phyloP scores from a whole-genome alignment of 164 flowering plant genomes.

The Sextonia rubra region DNA sequence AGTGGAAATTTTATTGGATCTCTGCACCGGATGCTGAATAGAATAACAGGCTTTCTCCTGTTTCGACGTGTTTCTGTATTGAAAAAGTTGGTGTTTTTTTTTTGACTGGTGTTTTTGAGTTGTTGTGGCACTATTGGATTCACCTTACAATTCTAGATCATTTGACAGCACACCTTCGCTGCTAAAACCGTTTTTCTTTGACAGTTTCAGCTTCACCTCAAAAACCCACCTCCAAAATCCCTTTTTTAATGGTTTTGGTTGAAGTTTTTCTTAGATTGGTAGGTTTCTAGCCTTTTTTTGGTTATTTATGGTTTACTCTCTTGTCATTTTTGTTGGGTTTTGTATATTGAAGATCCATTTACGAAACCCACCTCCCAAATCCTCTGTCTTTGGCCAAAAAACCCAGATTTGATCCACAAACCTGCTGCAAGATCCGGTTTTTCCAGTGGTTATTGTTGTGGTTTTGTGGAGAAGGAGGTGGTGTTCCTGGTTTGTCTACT shows the following conservation, averaged over 20 bases:
- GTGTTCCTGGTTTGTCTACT: not conserved
- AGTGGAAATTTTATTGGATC: too few species aligned
- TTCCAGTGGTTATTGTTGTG: not conserved
- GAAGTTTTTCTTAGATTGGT: not conserved
- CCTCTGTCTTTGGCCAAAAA: not conserved
- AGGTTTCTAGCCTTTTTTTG: not conserved
- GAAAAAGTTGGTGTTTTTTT: not conserved
- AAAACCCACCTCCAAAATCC: conserved; percentile 4
- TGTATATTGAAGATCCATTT: not conserved
- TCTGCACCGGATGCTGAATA: too few species aligned
- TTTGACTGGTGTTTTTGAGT: not conserved
- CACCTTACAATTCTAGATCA: too few species aligned
- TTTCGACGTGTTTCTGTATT: not conserved
- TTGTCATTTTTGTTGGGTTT: not conserved
- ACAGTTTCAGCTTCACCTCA: not conserved
- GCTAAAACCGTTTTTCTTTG: not conserved
- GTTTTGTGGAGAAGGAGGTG: not conserved
- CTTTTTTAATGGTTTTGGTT: not conserved
- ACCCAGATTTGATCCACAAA: not conserved
- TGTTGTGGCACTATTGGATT: not conserved
- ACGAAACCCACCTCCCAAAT: not conserved
- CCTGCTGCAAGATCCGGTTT: not conserved
- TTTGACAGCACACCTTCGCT: not conserved
- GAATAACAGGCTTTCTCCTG: not conserved
- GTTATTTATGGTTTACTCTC: not conserved